A percentile compares a stretch with the other conserved stretches of the same genome.
phyloP scores from a whole-genome alignment of 2,329 filamentous ascomycete genomes.

The Amylocarpus encephaloides region DNA sequence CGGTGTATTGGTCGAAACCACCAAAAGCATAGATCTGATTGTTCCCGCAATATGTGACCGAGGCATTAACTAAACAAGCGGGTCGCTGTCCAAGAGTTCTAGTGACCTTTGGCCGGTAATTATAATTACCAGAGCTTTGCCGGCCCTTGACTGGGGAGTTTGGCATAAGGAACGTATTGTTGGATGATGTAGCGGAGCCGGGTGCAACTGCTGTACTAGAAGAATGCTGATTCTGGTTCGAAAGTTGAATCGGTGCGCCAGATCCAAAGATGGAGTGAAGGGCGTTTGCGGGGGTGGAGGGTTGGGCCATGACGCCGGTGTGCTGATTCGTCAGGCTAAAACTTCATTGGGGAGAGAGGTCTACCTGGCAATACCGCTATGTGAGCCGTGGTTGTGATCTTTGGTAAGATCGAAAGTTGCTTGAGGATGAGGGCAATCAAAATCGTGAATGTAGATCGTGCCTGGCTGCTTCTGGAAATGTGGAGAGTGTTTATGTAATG shows the following conservation, averaged over 20 bases:
- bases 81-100: constrained; percentile 74
- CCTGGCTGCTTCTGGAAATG: neutral
- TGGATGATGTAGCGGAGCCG: constrained; percentile 48
- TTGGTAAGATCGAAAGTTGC: neutral
- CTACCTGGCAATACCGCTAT: neutral
- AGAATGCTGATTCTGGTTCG: constrained; percentile 14
- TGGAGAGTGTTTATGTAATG: no score
- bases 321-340: constrained; percentile 22
- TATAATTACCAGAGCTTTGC: constrained; percentile 65
- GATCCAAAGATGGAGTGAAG: constrained; percentile 43
- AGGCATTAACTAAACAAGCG: constrained; percentile 94
- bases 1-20: constrained; percentile 96
- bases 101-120: constrained; percentile 78
- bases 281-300: constrained; percentile 38
- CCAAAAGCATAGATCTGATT: constrained; percentile 98
- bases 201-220: constrained; percentile 34
- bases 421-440: neutral
- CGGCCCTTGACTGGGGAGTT: constrained; percentile 69
- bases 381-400: neutral
- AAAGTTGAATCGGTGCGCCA: constrained; percentile 1
- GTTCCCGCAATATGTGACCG: constrained; percentile 96
- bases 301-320: constrained; percentile 34
- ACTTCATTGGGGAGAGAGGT: neutral
- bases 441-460: neutral
- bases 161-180: constrained; percentile 86